Percentiles rank a stretch among this genome's conserved stretches.
phyloP scores from a whole-genome alignment of 148 eudicot genomes.

The Cornus kousa region DNA sequence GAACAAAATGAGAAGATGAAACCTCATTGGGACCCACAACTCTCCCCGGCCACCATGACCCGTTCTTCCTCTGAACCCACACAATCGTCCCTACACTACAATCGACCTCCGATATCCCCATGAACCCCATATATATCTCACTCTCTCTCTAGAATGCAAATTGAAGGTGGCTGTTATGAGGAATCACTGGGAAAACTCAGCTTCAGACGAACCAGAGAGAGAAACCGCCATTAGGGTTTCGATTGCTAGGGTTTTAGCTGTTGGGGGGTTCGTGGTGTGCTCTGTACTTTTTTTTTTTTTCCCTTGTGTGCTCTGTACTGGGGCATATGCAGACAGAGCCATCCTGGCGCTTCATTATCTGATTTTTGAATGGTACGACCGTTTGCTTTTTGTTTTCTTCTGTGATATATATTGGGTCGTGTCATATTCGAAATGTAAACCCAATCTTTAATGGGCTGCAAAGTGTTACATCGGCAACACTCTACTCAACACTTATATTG shows the following conservation, averaged over 20 bases:
- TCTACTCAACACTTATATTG: no score
- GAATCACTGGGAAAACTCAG: neutral
- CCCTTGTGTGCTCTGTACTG: neutral
- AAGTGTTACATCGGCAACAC: no score
- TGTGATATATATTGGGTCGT: no score
- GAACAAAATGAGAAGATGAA: neutral
- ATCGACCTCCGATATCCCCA: conserved; percentile 7
- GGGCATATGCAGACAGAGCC: neutral
- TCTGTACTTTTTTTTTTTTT: neutral
- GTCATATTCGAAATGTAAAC: no score
- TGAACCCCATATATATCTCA: neutral
- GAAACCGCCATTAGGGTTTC: neutral
- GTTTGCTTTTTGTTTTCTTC: neutral
- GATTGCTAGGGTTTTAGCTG: conserved; percentile 2
- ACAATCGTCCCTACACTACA: conserved; percentile 22
- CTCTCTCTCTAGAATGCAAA: neutral
- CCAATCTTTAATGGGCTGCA: no score
- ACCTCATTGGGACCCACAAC: conserved; percentile 18
- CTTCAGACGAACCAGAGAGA: neutral
- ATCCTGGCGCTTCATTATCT: conserved; percentile 30
- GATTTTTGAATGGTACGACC: conserved; percentile 27
- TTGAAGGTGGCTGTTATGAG: neutral
- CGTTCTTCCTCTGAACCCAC: conserved; percentile 33
- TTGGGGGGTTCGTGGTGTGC: neutral
- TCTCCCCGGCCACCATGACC: conserved; percentile 36